Evolutionary conservation across 441 rosid species (phyloP).

Genomic region (Brassica hybrid): DNA sequence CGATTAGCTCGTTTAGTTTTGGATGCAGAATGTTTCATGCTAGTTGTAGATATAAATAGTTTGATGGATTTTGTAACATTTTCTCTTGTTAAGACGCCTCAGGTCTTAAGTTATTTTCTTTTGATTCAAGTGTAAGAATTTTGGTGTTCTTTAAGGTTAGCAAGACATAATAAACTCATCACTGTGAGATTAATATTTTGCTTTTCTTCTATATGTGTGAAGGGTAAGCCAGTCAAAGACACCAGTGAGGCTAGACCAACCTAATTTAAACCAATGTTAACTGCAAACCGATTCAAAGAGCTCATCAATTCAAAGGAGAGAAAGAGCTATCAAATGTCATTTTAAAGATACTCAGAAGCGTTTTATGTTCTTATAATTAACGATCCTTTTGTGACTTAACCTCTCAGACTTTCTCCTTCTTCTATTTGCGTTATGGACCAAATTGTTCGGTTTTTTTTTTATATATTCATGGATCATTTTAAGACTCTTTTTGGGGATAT

Average conservation of each 20-base stretch:
- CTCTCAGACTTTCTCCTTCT: neutral
- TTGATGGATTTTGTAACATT: neutral
- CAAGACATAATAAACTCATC: neutral
- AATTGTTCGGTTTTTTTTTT: neutral
- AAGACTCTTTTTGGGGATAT: neutral
- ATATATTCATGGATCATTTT: neutral
- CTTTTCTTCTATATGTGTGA: slow-evolving; percentile 4
- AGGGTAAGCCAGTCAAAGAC: neutral
- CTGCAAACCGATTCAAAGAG: slow-evolving; percentile 4
- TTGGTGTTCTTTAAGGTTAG: neutral
- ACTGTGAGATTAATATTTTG: neutral
- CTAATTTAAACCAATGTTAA: neutral
- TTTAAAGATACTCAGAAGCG: neutral
- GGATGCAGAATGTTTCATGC: neutral
- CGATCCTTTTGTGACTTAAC: neutral
- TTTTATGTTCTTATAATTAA: neutral
- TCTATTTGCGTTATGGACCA: neutral
- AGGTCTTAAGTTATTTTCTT: neutral
- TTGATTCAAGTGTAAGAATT: neutral
- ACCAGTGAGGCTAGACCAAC: too few relatives aligned
- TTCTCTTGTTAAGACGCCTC: neutral
- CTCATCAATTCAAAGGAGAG: neutral
- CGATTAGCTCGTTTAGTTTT: neutral
- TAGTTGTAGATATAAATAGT: neutral
- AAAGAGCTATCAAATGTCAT: neutral